Base-by-base conservation (phyloP, 352 stramenopile species). In the Pythium coloratum region DNA sequence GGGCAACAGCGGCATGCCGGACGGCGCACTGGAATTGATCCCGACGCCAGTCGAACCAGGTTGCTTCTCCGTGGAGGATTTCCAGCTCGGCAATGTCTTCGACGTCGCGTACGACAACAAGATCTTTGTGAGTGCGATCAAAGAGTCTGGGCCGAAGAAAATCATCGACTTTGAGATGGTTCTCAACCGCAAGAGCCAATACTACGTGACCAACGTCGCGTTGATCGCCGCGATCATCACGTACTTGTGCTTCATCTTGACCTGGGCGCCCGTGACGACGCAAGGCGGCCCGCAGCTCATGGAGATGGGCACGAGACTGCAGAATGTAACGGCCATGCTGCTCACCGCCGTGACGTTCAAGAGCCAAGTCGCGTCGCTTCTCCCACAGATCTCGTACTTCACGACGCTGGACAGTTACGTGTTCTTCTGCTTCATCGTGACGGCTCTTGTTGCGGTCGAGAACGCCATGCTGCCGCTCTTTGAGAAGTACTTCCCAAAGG, bases 291-390 rank as follows among this genome's bases (percentile, higher is more conserved):
- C 18, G 2, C 24, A 56, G 1, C 58, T 81, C 2, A 83, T 86
- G 70, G 75, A 87, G 44, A 84, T 76, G 51, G 73, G 77, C 20
- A 78, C 82, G 3, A 80, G 82, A 3, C 62, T 88, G 26, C 75
- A 87, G 58, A 80, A 88, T 53, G 80, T 88, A 16, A 56, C 86
- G 47, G 87, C 82, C 20, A 51, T 91, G 67, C 55, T 91, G 44
- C 61, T 90, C 56, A 88, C 82, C 36, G 76, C 75, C 16, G 76
- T 88, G 57, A 84, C 78, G 42, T 88, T 88, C 69, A 90, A 90
- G 63, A 80, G 69, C 59, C 64, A 81, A 26, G 76, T 88, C 1
- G 72, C 76, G 16, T 71, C 69, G 1, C 49, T 82, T 0, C 78
- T 88, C 4, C 82, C 82, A 14, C 76, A 88, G 50, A 76, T 91